Percentiles rank a stretch among this genome's conserved stretches.
These are phyloP conservation scores for Cytospora mali DNA, from an alignment of 2,329 filamentous ascomycete genomes.

Conservation along the genomic window DNA sequence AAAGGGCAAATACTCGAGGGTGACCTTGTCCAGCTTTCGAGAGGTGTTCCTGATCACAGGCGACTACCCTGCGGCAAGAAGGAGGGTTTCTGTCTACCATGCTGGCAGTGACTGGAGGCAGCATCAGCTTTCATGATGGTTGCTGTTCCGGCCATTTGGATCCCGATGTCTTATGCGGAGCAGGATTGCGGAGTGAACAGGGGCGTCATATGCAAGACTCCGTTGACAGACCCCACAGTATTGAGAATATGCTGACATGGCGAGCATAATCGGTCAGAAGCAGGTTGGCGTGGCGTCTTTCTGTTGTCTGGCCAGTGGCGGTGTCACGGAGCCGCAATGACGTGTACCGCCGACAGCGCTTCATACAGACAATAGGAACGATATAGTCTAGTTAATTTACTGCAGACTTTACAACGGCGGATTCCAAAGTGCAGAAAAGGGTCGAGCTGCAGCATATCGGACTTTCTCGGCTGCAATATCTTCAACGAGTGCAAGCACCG, in stretches of 20 bases:
- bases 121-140: neutral
- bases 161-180: neutral
- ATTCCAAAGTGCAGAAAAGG: neutral
- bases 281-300: neutral
- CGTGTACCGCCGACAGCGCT: neutral
- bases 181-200: neutral
- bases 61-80: neutral
- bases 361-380: neutral
- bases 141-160: neutral
- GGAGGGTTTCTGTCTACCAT: neutral
- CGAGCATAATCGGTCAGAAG: neutral
- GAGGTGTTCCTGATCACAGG: neutral
- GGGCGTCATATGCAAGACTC: neutral
- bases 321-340: constrained; percentile 8
- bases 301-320: neutral
- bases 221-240: neutral
- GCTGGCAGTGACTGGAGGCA: neutral
- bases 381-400: neutral
- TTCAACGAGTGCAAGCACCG: constrained; percentile 3
- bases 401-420: neutral
- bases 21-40: neutral
- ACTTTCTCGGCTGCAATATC: constrained; percentile 9
- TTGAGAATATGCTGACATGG: neutral
- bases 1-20: neutral
- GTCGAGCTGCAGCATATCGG: neutral